Evolutionary conservation across 2,329 filamentous ascomycete genomes (phyloP), one percentile per base, ranked within the genome.

Genomic region (Phyllosticta citribraziliensis): DNA sequence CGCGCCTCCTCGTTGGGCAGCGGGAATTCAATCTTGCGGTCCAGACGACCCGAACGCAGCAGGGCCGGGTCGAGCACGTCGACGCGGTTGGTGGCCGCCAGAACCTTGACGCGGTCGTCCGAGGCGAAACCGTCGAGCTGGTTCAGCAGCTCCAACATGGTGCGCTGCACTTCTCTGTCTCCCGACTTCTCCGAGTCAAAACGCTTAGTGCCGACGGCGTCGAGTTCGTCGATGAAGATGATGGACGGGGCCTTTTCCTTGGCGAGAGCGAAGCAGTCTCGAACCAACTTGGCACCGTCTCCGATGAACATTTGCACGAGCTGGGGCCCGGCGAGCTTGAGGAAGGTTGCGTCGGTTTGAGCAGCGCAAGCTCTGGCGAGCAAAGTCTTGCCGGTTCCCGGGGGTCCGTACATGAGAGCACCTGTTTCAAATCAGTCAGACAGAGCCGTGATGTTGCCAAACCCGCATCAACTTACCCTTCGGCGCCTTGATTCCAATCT

Each of bases 301-400:
- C 94, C 94, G 51, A 99, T 99, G 75, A 97, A 99, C 94, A 97
- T 99, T 75, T 99, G 94, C 30, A 99, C 94, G 50, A 99, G 85
- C 77, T 99, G 94, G 5, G 95, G 94, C 57, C 94, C 94, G 63
- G 94, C 94, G 62, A 99, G 88, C 78, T 99, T 99, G 72, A 99
- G 86, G 82, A 99, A 99, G 24, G 94, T 99, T 65, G 94, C 94
- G 67, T 99, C 94, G 64, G 94, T 97, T 78, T 99, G 94, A 56
- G 94, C 94, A 5, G 94, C 94, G 74, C 94, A 99, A 63, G 94
- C 94, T 79, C 94, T 87, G 65, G 94, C 94, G 63, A 99, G 84
- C 1, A 96, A 85, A 1, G 91, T 96, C 79, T 95, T 96, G 71
- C 90, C 90, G 17, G 90, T 96, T 74, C 90, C 91, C 1, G 90